Conservation (phyloP, 805 yeast genomes). For the Cyberlindnera suaveolens region DNA sequence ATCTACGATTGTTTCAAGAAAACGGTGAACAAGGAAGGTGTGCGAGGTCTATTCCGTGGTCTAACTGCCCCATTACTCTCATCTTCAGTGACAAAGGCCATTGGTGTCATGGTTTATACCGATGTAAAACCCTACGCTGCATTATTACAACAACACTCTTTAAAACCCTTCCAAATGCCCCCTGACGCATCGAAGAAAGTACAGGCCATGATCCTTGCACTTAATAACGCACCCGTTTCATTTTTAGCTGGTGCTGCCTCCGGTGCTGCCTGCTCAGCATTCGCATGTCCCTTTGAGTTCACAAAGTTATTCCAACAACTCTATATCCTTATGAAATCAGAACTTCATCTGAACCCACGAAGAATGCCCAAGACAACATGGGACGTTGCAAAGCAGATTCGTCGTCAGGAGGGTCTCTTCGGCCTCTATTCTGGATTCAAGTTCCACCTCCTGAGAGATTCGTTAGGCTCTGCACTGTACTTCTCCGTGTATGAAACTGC, state of each 20-base stretch:
- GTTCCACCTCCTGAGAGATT: slow-evolving; percentile 64
- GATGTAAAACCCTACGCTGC: slow-evolving; percentile 39
- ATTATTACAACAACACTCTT: slow-evolving; percentile 13
- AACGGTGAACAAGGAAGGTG: slow-evolving; percentile 57
- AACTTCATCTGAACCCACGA: slow-evolving; percentile 25
- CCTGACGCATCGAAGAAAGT: slow-evolving; percentile 5
- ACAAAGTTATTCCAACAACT: slow-evolving; percentile 79
- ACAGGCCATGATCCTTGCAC: slow-evolving; percentile 14
- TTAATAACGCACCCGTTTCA: slow-evolving; percentile 38
- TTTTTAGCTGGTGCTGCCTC: slow-evolving; percentile 58
- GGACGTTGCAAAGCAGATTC: slow-evolving; percentile 45
- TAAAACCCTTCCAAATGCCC: slow-evolving; percentile 11
- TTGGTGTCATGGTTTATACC: slow-evolving; percentile 61
- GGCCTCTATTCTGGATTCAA: slow-evolving; percentile 72
- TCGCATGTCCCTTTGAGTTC: slow-evolving; percentile 83
- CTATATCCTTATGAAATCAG: slow-evolving; percentile 33
- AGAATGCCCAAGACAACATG: slow-evolving; percentile 31
- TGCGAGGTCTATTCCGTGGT: slow-evolving; percentile 69
- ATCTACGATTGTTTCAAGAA: slow-evolving; percentile 50
- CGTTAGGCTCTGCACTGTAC: slow-evolving; percentile 65
- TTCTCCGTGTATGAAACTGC: slow-evolving; percentile 71
- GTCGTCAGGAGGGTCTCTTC: slow-evolving; percentile 48
- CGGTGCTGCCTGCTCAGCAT: slow-evolving; percentile 55
- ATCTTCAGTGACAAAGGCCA: slow-evolving; percentile 56
- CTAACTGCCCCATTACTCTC: slow-evolving; percentile 67